Conservation (phyloP, 306 rosid genomes). For the Mimosa bimucronata region DNA sequence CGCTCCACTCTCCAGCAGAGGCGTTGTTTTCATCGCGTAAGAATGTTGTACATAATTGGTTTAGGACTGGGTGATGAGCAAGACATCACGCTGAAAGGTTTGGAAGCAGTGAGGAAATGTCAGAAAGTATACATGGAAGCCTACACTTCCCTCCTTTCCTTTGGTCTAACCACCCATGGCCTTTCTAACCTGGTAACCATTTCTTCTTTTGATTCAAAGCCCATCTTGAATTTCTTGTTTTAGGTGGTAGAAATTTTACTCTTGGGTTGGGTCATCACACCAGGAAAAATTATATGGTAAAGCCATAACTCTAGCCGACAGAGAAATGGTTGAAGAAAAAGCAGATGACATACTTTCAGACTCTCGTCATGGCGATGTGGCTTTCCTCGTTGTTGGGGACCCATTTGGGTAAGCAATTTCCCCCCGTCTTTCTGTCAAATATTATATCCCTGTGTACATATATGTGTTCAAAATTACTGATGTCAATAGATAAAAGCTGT, state of each 20-base stretch:
- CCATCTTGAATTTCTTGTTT: neutral
- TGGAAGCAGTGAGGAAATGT: conserved; percentile 78
- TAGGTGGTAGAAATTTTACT: neutral
- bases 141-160: conserved; percentile 90
- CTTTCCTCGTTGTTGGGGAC: conserved; percentile 60
- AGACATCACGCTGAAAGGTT: conserved; percentile 82
- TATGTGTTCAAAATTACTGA: neutral
- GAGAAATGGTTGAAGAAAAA: conserved; percentile 93
- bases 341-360: conserved; percentile 46
- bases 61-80: conserved; percentile 84
- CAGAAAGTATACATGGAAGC: conserved; percentile 77
- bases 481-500: neutral
- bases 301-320: conserved; percentile 72
- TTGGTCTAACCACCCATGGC: conserved; percentile 76
- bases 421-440: neutral
- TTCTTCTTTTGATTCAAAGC: neutral
- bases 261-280: too few relatives aligned
- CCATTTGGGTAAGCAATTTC: conserved; percentile 49
- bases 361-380: conserved; percentile 44
- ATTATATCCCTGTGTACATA: neutral
- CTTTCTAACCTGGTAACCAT: conserved; percentile 66
- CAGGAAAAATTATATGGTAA: conserved; percentile 80
- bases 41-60: conserved; percentile 86
- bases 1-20: too few relatives aligned
- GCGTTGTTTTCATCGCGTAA: too few relatives aligned